phyloP scores from a whole-genome alignment of 441 rosid genomes.

The Populus hybrid region DNA sequence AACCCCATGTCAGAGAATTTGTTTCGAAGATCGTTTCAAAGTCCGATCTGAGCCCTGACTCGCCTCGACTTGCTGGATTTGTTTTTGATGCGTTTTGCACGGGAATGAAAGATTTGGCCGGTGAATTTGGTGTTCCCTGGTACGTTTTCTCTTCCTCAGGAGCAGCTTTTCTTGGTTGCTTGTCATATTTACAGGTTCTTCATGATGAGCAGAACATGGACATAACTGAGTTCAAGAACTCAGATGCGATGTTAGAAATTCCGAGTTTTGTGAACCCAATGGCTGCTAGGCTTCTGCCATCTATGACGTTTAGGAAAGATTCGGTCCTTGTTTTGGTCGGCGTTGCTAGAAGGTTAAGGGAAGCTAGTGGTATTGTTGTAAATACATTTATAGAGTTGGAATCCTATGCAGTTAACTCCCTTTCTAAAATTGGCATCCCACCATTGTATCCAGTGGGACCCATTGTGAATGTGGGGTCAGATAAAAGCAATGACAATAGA shows the following conservation, averaged over 20 bases:
- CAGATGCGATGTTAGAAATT: slow-evolving; percentile 25
- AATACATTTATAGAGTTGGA: slow-evolving; percentile 53
- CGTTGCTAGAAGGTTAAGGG: not conserved
- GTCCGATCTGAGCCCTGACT: not conserved
- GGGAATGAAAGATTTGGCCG: no score
- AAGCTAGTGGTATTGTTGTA: slow-evolving; percentile 45
- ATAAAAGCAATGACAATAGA: not conserved
- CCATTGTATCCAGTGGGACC: slow-evolving; percentile 52
- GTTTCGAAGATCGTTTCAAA: not conserved
- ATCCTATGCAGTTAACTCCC: slow-evolving; percentile 20
- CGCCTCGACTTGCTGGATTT: not conserved
- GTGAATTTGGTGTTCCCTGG: slow-evolving; percentile 19
- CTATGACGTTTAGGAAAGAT: slow-evolving; percentile 6
- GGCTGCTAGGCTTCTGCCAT: slow-evolving; percentile 32
- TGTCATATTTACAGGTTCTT: slow-evolving; percentile 28
- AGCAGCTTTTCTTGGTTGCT: slow-evolving; percentile 37
- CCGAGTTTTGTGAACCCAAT: slow-evolving; percentile 34
- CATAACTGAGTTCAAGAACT: slow-evolving; percentile 25
- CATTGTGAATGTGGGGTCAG: slow-evolving; percentile 16
- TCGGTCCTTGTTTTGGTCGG: not conserved
- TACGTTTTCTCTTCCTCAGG: slow-evolving; percentile 43
- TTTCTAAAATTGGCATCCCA: slow-evolving; percentile 18
- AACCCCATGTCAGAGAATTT: not conserved
- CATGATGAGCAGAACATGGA: slow-evolving; percentile 26
- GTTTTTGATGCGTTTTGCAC: not conserved